Conservation (phyloP, 2,329 filamentous ascomycete species). For the Fusarium napiforme region DNA sequence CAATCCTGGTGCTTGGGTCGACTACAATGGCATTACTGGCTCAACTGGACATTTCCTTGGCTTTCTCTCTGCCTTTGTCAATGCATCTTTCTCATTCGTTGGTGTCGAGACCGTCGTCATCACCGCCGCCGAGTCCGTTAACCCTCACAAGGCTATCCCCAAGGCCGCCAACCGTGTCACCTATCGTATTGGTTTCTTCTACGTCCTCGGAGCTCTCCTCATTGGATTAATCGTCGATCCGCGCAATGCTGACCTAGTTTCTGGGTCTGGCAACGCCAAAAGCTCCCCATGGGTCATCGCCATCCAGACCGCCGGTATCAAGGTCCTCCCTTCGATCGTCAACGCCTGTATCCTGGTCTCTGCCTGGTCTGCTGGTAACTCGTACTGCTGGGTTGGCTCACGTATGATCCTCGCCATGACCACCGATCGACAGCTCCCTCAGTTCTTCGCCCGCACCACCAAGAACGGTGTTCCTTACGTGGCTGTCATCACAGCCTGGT, state of each 20-base stretch:
- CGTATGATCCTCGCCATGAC: slow-evolving; percentile 77
- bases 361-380: slow-evolving; percentile 71
- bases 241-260: slow-evolving; percentile 68
- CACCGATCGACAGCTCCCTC: slow-evolving; percentile 72
- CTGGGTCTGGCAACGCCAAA: slow-evolving; percentile 52
- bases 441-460: slow-evolving; percentile 68
- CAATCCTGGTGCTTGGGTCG: slow-evolving; percentile 57
- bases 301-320: slow-evolving; percentile 74
- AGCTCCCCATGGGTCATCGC: slow-evolving; percentile 75
- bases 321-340: slow-evolving; percentile 71
- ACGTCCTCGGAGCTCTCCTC: slow-evolving; percentile 66
- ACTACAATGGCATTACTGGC: slow-evolving; percentile 57
- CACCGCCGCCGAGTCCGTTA: slow-evolving; percentile 70
- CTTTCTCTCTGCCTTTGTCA: slow-evolving; percentile 64
- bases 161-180: slow-evolving; percentile 69
- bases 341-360: slow-evolving; percentile 75
- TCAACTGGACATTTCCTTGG: slow-evolving; percentile 64
- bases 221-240: slow-evolving; percentile 71
- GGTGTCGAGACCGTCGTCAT: slow-evolving; percentile 54
- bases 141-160: slow-evolving; percentile 71
- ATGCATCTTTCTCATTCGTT: slow-evolving; percentile 67
- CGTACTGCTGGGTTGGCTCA: slow-evolving; percentile 64
- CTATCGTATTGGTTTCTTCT: slow-evolving; percentile 69
- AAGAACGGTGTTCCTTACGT: slow-evolving; percentile 70
- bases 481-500: slow-evolving; percentile 64